Evolutionary conservation across 805 yeast species (phyloP).

Genomic region (Kuraishia floccosa): DNA sequence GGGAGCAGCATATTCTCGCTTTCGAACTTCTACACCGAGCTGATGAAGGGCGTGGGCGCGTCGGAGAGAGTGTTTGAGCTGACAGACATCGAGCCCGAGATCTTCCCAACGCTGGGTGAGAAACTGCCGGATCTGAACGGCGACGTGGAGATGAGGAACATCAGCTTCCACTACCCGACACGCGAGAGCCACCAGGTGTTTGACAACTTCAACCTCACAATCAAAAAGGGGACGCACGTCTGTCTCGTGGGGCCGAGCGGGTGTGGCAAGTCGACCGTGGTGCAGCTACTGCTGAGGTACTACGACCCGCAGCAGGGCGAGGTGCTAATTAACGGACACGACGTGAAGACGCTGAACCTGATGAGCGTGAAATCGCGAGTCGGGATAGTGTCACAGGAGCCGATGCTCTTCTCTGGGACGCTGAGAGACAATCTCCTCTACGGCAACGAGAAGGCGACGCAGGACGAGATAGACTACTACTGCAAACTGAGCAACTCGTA

Average conservation of each 20-base stretch:
- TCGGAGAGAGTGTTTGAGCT: conserved; percentile 86
- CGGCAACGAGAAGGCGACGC: conserved; percentile 53
- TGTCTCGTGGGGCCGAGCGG: conserved; percentile 98
- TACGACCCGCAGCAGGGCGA: conserved; percentile 68
- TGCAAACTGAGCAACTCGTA: conserved; percentile 62
- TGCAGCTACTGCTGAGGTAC: conserved; percentile 68
- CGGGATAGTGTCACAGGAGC: conserved; percentile 94
- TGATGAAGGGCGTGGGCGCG: conserved; percentile 97
- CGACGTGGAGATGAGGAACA: conserved; percentile 49
- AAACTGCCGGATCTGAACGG: conserved; percentile 31
- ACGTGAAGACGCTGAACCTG: conserved; percentile 54
- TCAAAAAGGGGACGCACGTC: conserved; percentile 74
- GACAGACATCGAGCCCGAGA: conserved; percentile 64
- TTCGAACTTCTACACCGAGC: conserved; percentile 83
- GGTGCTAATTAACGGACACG: conserved; percentile 52
- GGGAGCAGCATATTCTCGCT: conserved; percentile 89
- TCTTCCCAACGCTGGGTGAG: conserved; percentile 54
- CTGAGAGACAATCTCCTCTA: conserved; percentile 75
- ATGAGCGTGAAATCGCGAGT: conserved; percentile 61
- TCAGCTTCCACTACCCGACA: conserved; percentile 75
- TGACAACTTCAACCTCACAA: conserved; percentile 41
- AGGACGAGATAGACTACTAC: conserved; percentile 50
- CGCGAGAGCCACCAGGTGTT: conserved; percentile 65
- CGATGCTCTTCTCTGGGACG: conserved; percentile 78
- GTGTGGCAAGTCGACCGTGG: conserved; percentile 85